Conservation (phyloP, 2,329 filamentous ascomycete species). For the Claviceps capensis region DNA sequence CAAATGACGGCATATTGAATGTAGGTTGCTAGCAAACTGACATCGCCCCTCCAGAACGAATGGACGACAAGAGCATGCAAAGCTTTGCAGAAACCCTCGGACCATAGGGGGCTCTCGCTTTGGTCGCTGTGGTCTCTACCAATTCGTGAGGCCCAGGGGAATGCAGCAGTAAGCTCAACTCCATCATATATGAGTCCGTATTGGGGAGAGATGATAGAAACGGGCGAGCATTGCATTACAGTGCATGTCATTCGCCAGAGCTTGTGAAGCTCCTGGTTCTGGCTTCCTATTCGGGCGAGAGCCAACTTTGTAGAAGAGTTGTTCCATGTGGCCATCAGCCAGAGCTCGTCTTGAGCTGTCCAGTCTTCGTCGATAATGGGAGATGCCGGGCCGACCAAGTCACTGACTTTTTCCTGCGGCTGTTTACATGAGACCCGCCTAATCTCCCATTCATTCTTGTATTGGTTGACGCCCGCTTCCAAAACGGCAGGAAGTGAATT, state of each 20-base stretch:
- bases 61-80: not conserved
- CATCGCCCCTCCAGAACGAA: not conserved
- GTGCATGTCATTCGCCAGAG: conserved; percentile 1
- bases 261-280: not conserved
- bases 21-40: not conserved
- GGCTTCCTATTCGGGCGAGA: not conserved
- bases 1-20: conserved; percentile 2
- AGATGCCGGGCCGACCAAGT: not conserved
- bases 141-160: too few relatives aligned
- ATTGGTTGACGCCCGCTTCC: not conserved
- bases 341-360: not conserved
- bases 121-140: not conserved
- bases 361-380: not conserved
- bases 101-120: not conserved
- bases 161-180: not conserved
- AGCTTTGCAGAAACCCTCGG: conserved; percentile 1
- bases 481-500: not conserved
- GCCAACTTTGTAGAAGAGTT: not conserved
- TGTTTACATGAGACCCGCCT: not conserved
- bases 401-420: not conserved
- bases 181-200: conserved; percentile 1
- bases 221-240: not conserved
- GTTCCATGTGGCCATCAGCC: not conserved
- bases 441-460: not conserved
- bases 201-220: not conserved